phyloP scores from a whole-genome alignment of 1,139 yeast species.

The Scheffersomyces segobiensis region DNA sequence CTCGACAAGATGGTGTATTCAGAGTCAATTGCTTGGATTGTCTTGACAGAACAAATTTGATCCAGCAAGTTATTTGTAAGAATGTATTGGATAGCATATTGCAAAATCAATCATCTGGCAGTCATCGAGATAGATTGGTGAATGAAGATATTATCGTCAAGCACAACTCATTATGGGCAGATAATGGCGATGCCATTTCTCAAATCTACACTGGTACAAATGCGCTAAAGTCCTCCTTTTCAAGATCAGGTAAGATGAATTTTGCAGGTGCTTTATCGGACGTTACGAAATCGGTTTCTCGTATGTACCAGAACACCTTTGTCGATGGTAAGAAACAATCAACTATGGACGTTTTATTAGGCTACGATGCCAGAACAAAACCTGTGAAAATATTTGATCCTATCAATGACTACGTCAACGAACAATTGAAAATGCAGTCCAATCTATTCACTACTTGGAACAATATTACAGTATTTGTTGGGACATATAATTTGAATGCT shows the following conservation, averaged over 20 bases:
- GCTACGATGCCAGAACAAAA: conserved; percentile 67
- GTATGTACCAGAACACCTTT: conserved; percentile 95
- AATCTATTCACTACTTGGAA: conserved; percentile 61
- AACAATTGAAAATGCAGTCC: conserved; percentile 52
- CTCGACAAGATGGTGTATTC: conserved; percentile 86
- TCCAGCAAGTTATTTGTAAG: conserved; percentile 78
- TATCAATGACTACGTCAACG: conserved; percentile 74
- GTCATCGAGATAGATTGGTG: conserved; percentile 21
- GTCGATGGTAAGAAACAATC: conserved; percentile 88
- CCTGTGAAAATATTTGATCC: conserved; percentile 86
- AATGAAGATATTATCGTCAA: conserved; percentile 54
- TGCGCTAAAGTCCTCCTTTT: conserved; percentile 90
- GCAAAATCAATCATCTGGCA: conserved; percentile 40
- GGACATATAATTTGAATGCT: conserved; percentile 90
- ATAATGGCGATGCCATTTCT: conserved; percentile 95
- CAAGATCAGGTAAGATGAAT: conserved; percentile 94
- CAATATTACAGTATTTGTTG: conserved; percentile 68
- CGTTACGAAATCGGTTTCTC: conserved; percentile 91
- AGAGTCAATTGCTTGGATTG: conserved; percentile 95
- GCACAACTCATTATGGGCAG: conserved; percentile 93
- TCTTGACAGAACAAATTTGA: conserved; percentile 87
- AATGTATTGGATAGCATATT: conserved; percentile 65
- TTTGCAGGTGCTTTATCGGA: conserved; percentile 95
- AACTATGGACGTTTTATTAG: conserved; percentile 82
- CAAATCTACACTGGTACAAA: conserved; percentile 97